Evolutionary conservation across 208 protist species (phyloP).

Genomic region (Trypanosoma brucei): DNA sequence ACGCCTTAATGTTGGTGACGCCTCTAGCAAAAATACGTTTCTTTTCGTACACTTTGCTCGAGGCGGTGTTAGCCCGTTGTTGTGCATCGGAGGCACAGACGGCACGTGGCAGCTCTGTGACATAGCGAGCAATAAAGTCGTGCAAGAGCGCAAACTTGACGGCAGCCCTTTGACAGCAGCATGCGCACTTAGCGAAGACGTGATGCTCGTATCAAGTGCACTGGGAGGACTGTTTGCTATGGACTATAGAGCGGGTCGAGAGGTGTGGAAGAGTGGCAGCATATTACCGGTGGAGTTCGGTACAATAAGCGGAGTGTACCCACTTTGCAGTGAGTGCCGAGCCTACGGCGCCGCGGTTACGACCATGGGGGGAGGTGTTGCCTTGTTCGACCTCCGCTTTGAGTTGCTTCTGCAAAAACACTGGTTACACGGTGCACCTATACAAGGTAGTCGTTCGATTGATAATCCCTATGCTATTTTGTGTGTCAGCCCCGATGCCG

Average conservation of each 20-base stretch:
- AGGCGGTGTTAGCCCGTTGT: constrained; percentile 4
- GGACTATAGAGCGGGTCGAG: constrained; percentile 11
- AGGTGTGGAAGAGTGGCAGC: constrained; percentile 29
- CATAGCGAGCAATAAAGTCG: constrained; percentile 25
- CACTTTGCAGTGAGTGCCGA: constrained; percentile 25
- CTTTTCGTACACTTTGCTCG: constrained; percentile 18
- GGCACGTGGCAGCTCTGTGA: constrained; percentile 38
- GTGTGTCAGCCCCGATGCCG: constrained; percentile 30
- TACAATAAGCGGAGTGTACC: constrained; percentile 31
- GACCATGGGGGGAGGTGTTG: constrained; percentile 37
- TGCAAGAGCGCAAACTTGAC: constrained; percentile 12
- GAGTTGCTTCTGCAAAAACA: constrained; percentile 34
- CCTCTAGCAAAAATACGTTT: constrained; percentile 5
- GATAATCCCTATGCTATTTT: constrained; percentile 28
- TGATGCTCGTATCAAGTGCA: constrained; percentile 38
- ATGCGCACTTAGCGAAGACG: constrained; percentile 17
- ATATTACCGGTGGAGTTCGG: constrained; percentile 28
- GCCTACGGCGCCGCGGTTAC: constrained; percentile 37
- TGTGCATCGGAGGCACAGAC: constrained; percentile 46
- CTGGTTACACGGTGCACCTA: not conserved
- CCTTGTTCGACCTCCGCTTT: constrained; percentile 74
- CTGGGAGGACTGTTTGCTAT: constrained; percentile 27
- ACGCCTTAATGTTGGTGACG: constrained; percentile 12
- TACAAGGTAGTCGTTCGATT: not conserved
- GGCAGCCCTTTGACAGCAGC: constrained; percentile 34